Evolutionary conservation across 805 yeast genomes (phyloP).

Genomic region (Starmerella cellae): DNA sequence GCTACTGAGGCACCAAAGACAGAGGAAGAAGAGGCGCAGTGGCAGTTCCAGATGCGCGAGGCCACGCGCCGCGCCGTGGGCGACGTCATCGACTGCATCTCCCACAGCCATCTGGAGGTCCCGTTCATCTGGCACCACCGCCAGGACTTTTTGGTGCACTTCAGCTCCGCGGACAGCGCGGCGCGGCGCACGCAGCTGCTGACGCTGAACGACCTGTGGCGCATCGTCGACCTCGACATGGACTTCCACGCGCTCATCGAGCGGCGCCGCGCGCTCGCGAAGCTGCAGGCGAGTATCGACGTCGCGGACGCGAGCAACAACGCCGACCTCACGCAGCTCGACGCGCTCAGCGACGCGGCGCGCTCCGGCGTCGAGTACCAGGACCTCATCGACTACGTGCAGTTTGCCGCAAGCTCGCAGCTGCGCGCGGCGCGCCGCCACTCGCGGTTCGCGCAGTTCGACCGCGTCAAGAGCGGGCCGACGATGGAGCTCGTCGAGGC

Average conservation of each 20-base stretch:
- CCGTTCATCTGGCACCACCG: conserved; percentile 94
- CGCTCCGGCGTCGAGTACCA: conserved; percentile 65
- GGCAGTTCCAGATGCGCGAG: conserved; percentile 21
- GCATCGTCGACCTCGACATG: conserved; percentile 70
- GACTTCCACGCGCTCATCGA: conserved; percentile 77
- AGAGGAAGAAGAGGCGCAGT: background rate
- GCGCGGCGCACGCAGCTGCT: conserved; percentile 32
- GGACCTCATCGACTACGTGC: conserved; percentile 72
- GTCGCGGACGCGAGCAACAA: conserved; percentile 33
- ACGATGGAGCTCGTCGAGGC: conserved; percentile 27
- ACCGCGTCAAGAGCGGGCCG: conserved; percentile 44
- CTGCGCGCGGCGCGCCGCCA: conserved; percentile 31
- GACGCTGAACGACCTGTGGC: conserved; percentile 80
- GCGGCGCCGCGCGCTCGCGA: conserved; percentile 51
- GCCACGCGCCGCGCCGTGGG: conserved; percentile 55
- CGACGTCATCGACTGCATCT: conserved; percentile 54
- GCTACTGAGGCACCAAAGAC: background rate
- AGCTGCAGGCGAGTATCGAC: conserved; percentile 26
- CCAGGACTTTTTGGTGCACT: conserved; percentile 65
- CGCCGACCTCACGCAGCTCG: background rate
- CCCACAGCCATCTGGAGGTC: conserved; percentile 72
- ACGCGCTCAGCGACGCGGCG: conserved; percentile 40
- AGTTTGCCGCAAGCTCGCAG: conserved; percentile 53
- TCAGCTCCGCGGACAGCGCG: conserved; percentile 32
- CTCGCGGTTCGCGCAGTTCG: conserved; percentile 30